A percentile compares a stretch with the other conserved stretches of the same genome.
Conservation (phyloP, 495 filamentous ascomycete species). For the Delitschia confertaspora region DNA sequence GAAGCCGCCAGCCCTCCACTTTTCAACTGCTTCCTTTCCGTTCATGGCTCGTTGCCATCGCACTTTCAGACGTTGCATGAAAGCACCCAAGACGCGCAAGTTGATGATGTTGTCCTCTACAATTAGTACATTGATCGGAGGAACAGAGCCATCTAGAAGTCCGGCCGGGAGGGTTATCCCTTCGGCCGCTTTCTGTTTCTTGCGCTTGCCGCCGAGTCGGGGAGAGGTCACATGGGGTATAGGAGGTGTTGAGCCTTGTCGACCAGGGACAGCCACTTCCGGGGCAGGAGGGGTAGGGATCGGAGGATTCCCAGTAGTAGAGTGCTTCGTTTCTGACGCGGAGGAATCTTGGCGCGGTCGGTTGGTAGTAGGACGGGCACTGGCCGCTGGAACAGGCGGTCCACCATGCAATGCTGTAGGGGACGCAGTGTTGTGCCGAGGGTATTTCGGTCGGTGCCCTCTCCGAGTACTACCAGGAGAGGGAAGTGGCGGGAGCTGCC, state of each 20-base stretch:
- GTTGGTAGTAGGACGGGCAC: constrained; percentile 13
- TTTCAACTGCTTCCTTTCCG: constrained; percentile 81
- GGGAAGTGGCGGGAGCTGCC: constrained; percentile 69
- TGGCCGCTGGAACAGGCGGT: constrained; percentile 30
- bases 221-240: constrained; percentile 56
- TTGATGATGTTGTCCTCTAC: constrained; percentile 99
- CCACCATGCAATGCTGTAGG: constrained; percentile 50
- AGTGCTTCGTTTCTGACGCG: constrained; percentile 30
- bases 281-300: constrained; percentile 50
- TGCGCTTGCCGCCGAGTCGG: constrained; percentile 37
- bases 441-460: constrained; percentile 48
- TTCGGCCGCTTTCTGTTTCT: constrained; percentile 41
- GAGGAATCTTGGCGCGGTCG: constrained; percentile 32
- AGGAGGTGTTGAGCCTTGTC: constrained; percentile 46
- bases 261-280: constrained; percentile 31
- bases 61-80: constrained; percentile 93
- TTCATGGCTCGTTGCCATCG: constrained; percentile 97
- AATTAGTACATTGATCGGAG: constrained; percentile 94
- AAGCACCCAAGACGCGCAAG: constrained; percentile 80
- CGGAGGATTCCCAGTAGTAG: constrained; percentile 41
- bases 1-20: constrained; percentile 92
- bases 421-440: constrained; percentile 70
- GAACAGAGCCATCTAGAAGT: constrained; percentile 75
- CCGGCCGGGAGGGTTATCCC: constrained; percentile 48
- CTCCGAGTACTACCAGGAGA: constrained; percentile 60